Conservation (phyloP, 345 rosid species). For the Zanthoxylum bungeanum region DNA sequence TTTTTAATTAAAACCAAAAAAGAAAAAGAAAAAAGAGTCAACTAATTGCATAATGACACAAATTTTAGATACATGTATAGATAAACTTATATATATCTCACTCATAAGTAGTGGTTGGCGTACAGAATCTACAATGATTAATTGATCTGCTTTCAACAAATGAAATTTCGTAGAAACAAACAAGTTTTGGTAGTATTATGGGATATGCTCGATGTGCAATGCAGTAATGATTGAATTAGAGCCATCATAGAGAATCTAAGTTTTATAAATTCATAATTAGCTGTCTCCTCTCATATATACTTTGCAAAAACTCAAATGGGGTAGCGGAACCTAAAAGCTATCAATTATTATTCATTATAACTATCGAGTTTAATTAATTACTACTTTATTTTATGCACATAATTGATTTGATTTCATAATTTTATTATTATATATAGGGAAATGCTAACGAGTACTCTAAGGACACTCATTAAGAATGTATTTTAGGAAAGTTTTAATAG, state of each 20-base stretch:
- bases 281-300: not conserved
- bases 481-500: too few species aligned
- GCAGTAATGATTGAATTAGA: constrained; percentile 3
- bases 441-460: too few species aligned
- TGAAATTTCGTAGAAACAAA: not conserved
- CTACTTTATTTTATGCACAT: not conserved
- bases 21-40: not conserved
- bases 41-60: not conserved
- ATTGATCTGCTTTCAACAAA: not conserved
- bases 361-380: not conserved
- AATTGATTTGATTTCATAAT: not conserved
- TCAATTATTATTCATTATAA: not conserved
- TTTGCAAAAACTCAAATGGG: too few species aligned
- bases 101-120: not conserved
- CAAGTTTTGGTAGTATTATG: not conserved
- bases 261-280: not conserved
- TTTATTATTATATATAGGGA: too few species aligned
- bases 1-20: too few species aligned
- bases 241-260: not conserved
- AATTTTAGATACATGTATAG: not conserved
- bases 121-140: not conserved
- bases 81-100: not conserved
- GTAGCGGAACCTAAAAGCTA: not conserved
- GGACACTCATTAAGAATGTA: too few species aligned
- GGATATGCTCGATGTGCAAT: not conserved